Percentiles rank a stretch among this genome's conserved stretches.
Evolutionary conservation across 1,284 basidiomycete genomes (phyloP).

Genomic region (Pseudozyma thailandica): DNA sequence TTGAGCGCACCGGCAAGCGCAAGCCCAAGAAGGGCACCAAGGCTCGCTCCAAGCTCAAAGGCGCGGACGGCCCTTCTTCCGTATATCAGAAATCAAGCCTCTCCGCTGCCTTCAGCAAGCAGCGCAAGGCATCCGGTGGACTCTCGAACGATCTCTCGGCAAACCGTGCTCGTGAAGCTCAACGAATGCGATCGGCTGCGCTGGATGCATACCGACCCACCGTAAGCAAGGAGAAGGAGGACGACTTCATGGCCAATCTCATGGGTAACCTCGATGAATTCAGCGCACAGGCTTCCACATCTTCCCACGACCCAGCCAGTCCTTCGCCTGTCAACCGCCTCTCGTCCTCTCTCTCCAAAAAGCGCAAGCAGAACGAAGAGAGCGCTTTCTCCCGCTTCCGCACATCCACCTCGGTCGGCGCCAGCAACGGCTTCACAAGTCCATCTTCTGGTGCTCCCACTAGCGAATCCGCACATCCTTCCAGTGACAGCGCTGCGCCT

Average conservation of each 20-base stretch:
- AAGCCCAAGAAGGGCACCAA: slow-evolving; percentile 62
- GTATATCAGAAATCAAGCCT: slow-evolving; percentile 40
- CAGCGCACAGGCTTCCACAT: slow-evolving; percentile 30
- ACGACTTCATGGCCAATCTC: slow-evolving; percentile 65
- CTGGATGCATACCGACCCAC: slow-evolving; percentile 50
- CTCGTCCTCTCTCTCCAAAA: slow-evolving; percentile 28
- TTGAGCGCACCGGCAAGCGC: slow-evolving; percentile 60
- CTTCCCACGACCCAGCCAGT: slow-evolving; percentile 46
- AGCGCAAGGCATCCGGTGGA: slow-evolving; percentile 24
- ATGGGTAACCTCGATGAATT: slow-evolving; percentile 60
- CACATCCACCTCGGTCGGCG: slow-evolving; percentile 19
- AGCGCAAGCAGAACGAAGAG: slow-evolving; percentile 45
- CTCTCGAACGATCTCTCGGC: slow-evolving; percentile 20
- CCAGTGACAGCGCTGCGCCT: slow-evolving; percentile 38
- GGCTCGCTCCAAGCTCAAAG: slow-evolving; percentile 40
- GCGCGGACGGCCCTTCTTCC: slow-evolving; percentile 11
- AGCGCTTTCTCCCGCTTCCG: slow-evolving; percentile 39
- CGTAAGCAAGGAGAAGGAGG: slow-evolving; percentile 61
- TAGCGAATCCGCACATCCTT: slow-evolving; percentile 44
- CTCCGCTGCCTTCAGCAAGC: slow-evolving; percentile 43
- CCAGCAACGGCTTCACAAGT: slow-evolving; percentile 45
- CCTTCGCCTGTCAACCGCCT: slow-evolving; percentile 35
- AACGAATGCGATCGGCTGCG: slow-evolving; percentile 29
- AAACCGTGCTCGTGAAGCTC: slow-evolving; percentile 34
- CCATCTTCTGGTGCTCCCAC: slow-evolving; percentile 43